Conservation (phyloP, 208 protist genomes). For the Angomonas ambiguus region DNA sequence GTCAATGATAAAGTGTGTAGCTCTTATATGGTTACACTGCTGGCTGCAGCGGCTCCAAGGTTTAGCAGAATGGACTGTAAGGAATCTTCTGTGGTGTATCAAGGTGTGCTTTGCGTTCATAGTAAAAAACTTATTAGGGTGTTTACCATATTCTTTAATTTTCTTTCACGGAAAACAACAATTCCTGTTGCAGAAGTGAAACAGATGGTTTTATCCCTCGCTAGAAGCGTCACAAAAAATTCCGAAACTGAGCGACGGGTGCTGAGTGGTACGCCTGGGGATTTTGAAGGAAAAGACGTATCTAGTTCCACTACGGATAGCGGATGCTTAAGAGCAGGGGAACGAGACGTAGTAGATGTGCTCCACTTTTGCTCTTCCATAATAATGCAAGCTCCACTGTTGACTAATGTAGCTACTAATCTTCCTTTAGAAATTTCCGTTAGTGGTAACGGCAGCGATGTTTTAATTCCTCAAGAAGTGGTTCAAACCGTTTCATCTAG, state of each 20-base stretch:
- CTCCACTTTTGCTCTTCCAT: constrained; percentile 12
- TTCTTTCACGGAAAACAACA: constrained; percentile 29
- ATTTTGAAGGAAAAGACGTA: neutral
- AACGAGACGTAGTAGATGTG: constrained; percentile 2
- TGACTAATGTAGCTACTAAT: neutral
- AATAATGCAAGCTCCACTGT: neutral
- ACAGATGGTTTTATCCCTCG: constrained; percentile 40
- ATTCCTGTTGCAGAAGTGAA: constrained; percentile 39
- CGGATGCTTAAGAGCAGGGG: neutral
- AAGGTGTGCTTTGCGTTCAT: constrained; percentile 35
- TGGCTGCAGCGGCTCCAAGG: constrained; percentile 47
- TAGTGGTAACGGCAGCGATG: neutral
- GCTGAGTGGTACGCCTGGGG: neutral
- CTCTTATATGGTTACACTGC: constrained; percentile 54
- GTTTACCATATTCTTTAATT: constrained; percentile 43
- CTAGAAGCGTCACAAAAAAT: constrained; percentile 54
- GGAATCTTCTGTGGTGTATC: constrained; percentile 9
- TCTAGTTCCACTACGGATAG: neutral
- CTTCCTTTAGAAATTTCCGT: neutral
- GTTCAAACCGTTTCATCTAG: neutral
- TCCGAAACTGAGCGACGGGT: constrained; percentile 11
- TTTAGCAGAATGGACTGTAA: neutral
- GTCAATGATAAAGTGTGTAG: constrained; percentile 49
- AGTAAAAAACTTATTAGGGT: constrained; percentile 36
- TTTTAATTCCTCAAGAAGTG: neutral